Percentiles rank a stretch among this genome's conserved stretches.
phyloP scores from a whole-genome alignment of 2,329 filamentous ascomycete genomes.

The Aspergillus melleus region DNA sequence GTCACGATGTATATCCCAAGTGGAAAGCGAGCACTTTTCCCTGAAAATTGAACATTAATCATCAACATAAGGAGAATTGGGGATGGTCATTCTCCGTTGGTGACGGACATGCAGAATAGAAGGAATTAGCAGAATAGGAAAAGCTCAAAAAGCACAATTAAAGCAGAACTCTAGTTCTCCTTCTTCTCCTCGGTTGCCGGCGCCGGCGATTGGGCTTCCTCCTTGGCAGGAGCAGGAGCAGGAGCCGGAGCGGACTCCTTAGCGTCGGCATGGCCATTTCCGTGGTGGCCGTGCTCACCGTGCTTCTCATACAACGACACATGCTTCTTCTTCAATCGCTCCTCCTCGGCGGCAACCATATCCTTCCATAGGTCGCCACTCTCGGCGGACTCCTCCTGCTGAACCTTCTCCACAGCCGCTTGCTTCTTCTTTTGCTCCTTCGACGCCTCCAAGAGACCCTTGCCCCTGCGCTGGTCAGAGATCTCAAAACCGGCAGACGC shows the following conservation, averaged over 20 bases:
- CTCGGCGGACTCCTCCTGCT: slow-evolving; percentile 64
- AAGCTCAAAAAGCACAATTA: background rate
- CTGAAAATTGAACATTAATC: background rate
- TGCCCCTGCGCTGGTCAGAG: slow-evolving; percentile 72
- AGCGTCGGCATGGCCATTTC: slow-evolving; percentile 8
- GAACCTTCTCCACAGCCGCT: slow-evolving; percentile 61
- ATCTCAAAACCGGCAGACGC: slow-evolving; percentile 81
- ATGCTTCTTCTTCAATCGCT: slow-evolving; percentile 45
- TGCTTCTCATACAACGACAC: slow-evolving; percentile 33
- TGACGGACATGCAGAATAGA: background rate
- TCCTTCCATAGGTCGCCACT: slow-evolving; percentile 88
- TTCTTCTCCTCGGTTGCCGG: slow-evolving; percentile 1
- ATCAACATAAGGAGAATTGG: background rate
- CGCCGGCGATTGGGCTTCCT: background rate
- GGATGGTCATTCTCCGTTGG: background rate
- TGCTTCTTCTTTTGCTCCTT: slow-evolving; percentile 76
- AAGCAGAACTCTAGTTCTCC: background rate
- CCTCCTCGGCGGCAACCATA: slow-evolving; percentile 51
- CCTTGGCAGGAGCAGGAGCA: background rate
- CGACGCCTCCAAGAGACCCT: slow-evolving; percentile 45
- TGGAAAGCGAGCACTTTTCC: slow-evolving; percentile 1
- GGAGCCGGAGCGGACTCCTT: background rate
- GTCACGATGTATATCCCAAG: background rate
- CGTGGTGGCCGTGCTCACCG: slow-evolving; percentile 21
- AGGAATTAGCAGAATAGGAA: too few species aligned